Percentiles rank a stretch among this genome's conserved stretches.
Evolutionary conservation across 2,329 filamentous ascomycete species (phyloP).

Genomic region (Simplicillium aogashimaense): DNA sequence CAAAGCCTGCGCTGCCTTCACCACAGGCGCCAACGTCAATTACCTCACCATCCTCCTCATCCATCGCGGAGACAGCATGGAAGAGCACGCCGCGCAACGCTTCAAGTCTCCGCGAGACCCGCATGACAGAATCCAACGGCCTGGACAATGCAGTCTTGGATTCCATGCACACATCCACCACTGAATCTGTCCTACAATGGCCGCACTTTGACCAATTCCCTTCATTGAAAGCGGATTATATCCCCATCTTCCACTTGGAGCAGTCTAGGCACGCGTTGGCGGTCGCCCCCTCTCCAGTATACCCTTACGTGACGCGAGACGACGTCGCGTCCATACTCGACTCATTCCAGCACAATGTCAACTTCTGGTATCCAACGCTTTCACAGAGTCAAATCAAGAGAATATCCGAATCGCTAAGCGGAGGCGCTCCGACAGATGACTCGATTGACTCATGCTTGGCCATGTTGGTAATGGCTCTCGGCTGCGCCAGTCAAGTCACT

Average conservation of each 20-base stretch:
- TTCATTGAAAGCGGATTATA: conserved; percentile 28
- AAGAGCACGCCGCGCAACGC: conserved; percentile 4
- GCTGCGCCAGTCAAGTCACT: conserved; percentile 32
- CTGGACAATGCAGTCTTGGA: conserved; percentile 38
- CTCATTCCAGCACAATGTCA: conserved; percentile 35
- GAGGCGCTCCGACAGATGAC: conserved; percentile 24
- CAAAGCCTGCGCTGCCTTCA: neutral
- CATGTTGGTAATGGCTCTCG: conserved; percentile 35
- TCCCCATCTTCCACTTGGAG: conserved; percentile 37
- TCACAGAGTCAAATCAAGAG: conserved; percentile 25
- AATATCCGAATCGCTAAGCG: conserved; percentile 20
- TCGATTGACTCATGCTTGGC: conserved; percentile 29
- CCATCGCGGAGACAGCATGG: conserved; percentile 3
- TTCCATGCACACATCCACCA: conserved; percentile 39
- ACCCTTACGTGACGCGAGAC: conserved; percentile 29
- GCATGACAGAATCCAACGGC: conserved; percentile 12
- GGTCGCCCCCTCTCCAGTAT: conserved; percentile 22
- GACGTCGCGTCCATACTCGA: conserved; percentile 31
- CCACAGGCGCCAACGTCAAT: conserved; percentile 1
- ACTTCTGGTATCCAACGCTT: conserved; percentile 44
- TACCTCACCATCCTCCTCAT: conserved; percentile 4
- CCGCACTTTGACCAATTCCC: conserved; percentile 36
- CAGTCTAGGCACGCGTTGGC: conserved; percentile 26
- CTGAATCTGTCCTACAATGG: conserved; percentile 41
- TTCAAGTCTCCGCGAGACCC: conserved; percentile 12